Conservation (phyloP, 768 basidiomycete genomes). For the Podaxis sp. region DNA sequence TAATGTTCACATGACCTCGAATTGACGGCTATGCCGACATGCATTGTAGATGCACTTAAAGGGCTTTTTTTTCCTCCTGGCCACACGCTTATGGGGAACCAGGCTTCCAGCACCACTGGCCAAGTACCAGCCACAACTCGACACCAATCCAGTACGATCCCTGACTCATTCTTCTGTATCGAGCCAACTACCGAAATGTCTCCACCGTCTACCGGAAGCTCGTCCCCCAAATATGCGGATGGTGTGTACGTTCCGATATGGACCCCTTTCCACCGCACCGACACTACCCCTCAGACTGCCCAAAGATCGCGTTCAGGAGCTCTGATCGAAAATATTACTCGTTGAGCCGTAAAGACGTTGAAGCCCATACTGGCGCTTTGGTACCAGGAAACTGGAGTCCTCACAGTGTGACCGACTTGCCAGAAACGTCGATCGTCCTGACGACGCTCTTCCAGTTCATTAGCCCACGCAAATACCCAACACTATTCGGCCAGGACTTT, state of each 20-base stretch:
- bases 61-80: no score
- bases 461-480: constrained; percentile 12
- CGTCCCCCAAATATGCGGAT: neutral
- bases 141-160: constrained; percentile 5
- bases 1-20: no score
- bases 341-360: constrained; percentile 18
- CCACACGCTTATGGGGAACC: neutral
- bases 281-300: neutral
- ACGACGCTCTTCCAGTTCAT: constrained; percentile 19
- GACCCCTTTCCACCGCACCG: neutral
- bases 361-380: constrained; percentile 16
- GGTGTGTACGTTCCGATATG: neutral
- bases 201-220: neutral
- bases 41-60: no score
- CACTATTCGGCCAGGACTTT: constrained; percentile 4
- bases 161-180: constrained; percentile 3
- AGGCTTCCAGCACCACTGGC: neutral
- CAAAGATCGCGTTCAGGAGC: neutral
- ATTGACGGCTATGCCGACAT: no score
- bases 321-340: constrained; percentile 4
- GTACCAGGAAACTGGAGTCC: constrained; percentile 14
- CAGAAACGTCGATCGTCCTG: constrained; percentile 15
- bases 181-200: neutral
- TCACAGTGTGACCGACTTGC: constrained; percentile 1
- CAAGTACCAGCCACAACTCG: neutral